Evolutionary conservation across 495 filamentous ascomycete genomes (phyloP).

Genomic region (Talaromyces nanjingensis): DNA sequence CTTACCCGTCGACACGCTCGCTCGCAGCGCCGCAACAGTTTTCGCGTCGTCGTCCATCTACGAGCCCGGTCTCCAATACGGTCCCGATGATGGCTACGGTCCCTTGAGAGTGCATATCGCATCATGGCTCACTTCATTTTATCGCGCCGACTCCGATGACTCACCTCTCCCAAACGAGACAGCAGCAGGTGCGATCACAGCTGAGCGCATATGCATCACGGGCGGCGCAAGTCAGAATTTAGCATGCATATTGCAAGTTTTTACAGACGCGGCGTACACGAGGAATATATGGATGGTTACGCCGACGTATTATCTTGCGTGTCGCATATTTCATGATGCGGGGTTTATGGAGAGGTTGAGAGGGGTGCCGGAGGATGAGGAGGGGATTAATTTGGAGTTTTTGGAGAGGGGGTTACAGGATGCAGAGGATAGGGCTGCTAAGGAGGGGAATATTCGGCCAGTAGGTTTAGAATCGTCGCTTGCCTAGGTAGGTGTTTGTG

Average conservation of each 20-base stretch:
- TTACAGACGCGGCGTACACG: conserved; percentile 71
- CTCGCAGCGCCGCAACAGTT: conserved; percentile 43
- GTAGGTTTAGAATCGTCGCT: conserved; percentile 17
- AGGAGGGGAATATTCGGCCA: conserved; percentile 27
- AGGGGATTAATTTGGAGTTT: conserved; percentile 59
- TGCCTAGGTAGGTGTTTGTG: neutral
- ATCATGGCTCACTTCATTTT: conserved; percentile 61
- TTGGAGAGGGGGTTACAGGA: conserved; percentile 43
- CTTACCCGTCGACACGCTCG: conserved; percentile 54
- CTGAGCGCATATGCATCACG: conserved; percentile 68
- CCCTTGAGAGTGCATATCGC: conserved; percentile 59
- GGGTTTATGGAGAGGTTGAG: conserved; percentile 56
- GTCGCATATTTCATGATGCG: conserved; percentile 70
- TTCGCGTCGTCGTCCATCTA: conserved; percentile 52
- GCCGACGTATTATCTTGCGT: conserved; percentile 74
- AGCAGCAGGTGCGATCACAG: conserved; percentile 21
- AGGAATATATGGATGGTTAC: conserved; percentile 69
- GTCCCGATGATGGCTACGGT: conserved; percentile 66
- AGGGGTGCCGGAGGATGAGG: conserved; percentile 65
- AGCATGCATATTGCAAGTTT: conserved; percentile 63
- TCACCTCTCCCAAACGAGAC: neutral
- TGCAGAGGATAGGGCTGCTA: conserved; percentile 25
- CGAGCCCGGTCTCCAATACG: conserved; percentile 62
- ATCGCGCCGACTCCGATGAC: conserved; percentile 27
- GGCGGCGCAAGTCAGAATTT: conserved; percentile 75